Evolutionary conservation across 1,284 basidiomycete species (phyloP), one percentile per base, ranked within the genome.

Genomic region (Sutorius eximius): DNA sequence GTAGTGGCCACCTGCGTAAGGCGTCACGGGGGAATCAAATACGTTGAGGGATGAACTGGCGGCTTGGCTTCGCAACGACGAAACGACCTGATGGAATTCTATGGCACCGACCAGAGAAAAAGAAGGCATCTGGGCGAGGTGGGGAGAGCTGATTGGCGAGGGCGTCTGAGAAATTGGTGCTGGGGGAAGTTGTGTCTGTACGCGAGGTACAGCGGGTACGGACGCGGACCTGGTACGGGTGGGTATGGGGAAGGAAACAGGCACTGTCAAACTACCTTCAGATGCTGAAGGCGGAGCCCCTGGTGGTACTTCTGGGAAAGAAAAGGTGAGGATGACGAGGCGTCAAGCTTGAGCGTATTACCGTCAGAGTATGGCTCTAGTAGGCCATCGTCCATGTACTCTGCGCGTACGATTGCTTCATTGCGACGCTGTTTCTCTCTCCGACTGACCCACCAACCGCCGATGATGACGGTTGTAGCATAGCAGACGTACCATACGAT

Each of bases 41-140:
- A 83, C 73, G 50, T 72, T 77, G 37, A 91, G 73, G 2, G 82
- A 77, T 0, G 80, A 73, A 0, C 77, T 74, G 0, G 85, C 75
- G 1, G 87, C 83, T 60, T 89, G 79, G 48, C 80, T 77, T 53
- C 86, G 82, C 10, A 98, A 77, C 0, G 88, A 89, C 16, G 89
- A 81, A 15, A 98, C 89, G 15, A 97, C 90, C 57, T 95, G 88
- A 29, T 93, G 80, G 72, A 98, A 98, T 70, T 98, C 95, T 50
- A 98, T 83, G 0, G 95, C 95, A 10, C 95, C 92, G 3, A 97
- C 82, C 2, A 98, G 81, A 7, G 94, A 96, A 71, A 95, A 93
- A 1, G 88, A 90, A 1, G 89, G 89, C 73, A 91, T 81, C 55
- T 83, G 80, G 9, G 71, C 66, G 20, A 74, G 59, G 33, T 73